phyloP scores from a whole-genome alignment of 345 rosid genomes.

The Eucalyptus tenuipes region DNA sequence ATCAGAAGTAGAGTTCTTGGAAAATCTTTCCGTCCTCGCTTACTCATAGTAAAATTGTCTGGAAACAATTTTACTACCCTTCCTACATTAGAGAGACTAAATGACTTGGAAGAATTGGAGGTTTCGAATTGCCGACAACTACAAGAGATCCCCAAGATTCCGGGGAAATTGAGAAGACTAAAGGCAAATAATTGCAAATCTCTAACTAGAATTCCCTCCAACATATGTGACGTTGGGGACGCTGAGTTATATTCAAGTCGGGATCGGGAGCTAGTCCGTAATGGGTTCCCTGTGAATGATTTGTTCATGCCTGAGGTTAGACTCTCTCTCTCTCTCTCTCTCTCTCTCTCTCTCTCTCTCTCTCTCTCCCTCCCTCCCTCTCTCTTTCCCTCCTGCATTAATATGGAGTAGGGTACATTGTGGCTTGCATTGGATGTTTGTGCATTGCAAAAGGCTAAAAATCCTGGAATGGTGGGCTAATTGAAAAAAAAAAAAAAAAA shows the following conservation, averaged over 20 bases:
- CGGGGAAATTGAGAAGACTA: not conserved
- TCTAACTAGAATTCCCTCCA: not conserved
- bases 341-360: not conserved
- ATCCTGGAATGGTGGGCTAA: not conserved
- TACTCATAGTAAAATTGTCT: rapidly evolving
- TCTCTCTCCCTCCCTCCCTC: no score
- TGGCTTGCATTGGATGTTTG: no score
- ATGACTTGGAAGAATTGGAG: rapidly evolving
- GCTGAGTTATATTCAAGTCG: not conserved
- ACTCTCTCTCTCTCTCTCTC: not conserved
- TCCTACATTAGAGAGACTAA: not conserved
- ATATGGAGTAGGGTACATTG: not conserved
- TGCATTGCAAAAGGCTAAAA: not conserved
- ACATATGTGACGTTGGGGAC: no score
- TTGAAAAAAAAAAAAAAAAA: no score
- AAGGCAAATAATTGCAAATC: not conserved
- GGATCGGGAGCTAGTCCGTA: not conserved
- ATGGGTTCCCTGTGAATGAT: not conserved
- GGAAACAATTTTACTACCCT: not conserved
- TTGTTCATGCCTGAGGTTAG: not conserved
- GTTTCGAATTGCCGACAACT: not conserved
- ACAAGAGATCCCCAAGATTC: not conserved
- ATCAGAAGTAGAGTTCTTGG: not conserved
- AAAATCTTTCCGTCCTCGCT: not conserved
- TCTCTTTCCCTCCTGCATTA: no score